phyloP scores from a whole-genome alignment of 441 rosid genomes.

The Erysimum pusillum region DNA sequence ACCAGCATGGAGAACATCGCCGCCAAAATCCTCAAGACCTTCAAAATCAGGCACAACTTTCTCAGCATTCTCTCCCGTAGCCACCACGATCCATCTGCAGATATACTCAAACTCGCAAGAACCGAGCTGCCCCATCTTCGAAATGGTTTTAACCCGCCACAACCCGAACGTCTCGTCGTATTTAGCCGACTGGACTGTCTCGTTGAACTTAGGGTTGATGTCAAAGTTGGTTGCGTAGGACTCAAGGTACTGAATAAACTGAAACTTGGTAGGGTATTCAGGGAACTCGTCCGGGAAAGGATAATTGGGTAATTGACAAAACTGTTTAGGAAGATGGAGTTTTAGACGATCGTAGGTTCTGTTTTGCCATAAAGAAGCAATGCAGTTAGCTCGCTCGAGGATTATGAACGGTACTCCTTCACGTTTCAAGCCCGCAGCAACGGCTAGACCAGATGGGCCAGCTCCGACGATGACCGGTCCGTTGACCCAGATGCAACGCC shows the following conservation, averaged over 20 bases:
- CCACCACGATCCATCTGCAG: slow-evolving; percentile 88
- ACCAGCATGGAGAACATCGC: slow-evolving; percentile 69
- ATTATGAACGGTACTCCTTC: slow-evolving; percentile 80
- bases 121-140: too few species aligned
- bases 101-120: slow-evolving; percentile 68
- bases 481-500: slow-evolving; percentile 80
- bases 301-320: slow-evolving; percentile 72
- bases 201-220: slow-evolving; percentile 68
- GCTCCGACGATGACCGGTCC: slow-evolving; percentile 93
- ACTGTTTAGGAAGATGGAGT: slow-evolving; percentile 87
- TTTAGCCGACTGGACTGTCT: slow-evolving; percentile 73
- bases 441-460: slow-evolving; percentile 89
- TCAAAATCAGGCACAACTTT: slow-evolving; percentile 76
- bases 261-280: slow-evolving; percentile 74
- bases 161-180: slow-evolving; percentile 70
- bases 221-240: slow-evolving; percentile 75
- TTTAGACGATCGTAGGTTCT: slow-evolving; percentile 83
- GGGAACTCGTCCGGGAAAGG: slow-evolving; percentile 76
- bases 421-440: slow-evolving; percentile 62
- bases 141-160: too few species aligned
- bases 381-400: slow-evolving; percentile 79
- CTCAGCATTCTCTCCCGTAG: slow-evolving; percentile 93
- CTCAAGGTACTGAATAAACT: slow-evolving; percentile 78
- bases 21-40: slow-evolving; percentile 68
- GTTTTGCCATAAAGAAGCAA: slow-evolving; percentile 89